A percentile compares a stretch with the other conserved stretches of the same genome.
Evolutionary conservation across 176 grass and related monocot genomes (phyloP).

Genomic region (Lolium rigidum): DNA sequence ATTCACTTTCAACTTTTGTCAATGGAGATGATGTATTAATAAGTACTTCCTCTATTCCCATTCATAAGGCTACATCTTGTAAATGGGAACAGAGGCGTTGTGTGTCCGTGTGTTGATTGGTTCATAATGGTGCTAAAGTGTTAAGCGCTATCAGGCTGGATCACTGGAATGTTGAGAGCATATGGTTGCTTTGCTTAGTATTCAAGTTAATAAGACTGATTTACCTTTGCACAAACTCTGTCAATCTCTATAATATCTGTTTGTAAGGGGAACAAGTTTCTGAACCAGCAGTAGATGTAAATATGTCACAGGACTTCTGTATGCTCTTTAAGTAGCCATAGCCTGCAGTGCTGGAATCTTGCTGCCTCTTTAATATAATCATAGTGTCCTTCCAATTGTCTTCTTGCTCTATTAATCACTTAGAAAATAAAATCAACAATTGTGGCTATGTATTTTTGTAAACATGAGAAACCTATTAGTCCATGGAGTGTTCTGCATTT

Average conservation of each 20-base stretch:
- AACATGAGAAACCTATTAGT: slow-evolving; percentile 38
- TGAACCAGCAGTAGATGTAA: neutral
- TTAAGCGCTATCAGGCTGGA: slow-evolving; percentile 7
- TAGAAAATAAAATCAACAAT: neutral
- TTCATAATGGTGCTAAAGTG: neutral
- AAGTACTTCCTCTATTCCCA: no score
- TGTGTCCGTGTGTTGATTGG: neutral
- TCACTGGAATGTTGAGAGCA: neutral
- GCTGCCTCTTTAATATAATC: neutral
- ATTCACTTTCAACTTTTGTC: no score
- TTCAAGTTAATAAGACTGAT: slow-evolving; percentile 1
- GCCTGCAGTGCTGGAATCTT: no score
- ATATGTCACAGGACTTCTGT: slow-evolving; percentile 4
- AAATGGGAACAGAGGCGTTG: neutral
- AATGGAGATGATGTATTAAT: no score
- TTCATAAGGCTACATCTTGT: no score
- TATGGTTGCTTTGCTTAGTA: slow-evolving; percentile 21
- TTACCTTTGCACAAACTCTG: neutral
- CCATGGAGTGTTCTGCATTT: slow-evolving; percentile 32
- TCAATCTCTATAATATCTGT: neutral
- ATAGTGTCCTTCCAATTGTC: neutral
- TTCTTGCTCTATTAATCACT: neutral
- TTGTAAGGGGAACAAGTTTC: neutral
- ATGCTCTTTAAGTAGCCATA: no score
- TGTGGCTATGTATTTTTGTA: slow-evolving; percentile 3